Conservation (phyloP, 495 filamentous ascomycete species). For the Podospora bellae-mahoneyi region DNA sequence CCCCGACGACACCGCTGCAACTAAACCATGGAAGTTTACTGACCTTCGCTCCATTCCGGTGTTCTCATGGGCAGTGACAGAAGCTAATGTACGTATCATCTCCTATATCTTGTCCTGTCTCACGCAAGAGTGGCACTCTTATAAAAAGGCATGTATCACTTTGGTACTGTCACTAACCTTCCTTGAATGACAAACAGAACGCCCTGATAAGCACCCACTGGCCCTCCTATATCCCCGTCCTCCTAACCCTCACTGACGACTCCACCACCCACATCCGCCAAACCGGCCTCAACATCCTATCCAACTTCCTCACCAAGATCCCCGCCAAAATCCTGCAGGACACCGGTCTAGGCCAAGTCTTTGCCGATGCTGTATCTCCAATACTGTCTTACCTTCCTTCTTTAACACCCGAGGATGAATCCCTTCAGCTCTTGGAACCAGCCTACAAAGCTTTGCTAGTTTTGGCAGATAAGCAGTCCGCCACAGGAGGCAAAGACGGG, state of each 20-base stretch:
- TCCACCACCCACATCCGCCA: conserved; percentile 51
- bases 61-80: conserved; percentile 61
- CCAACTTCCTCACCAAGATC: conserved; percentile 58
- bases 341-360: conserved; percentile 74
- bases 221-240: conserved; percentile 77
- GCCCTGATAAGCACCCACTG: conserved; percentile 50
- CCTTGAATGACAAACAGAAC: conserved; percentile 12
- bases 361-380: conserved; percentile 74
- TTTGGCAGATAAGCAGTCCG: conserved; percentile 50
- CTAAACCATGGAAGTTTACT: conserved; percentile 73
- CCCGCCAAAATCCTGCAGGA: conserved; percentile 55
- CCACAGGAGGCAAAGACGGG: background rate
- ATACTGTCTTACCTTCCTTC: conserved; percentile 70
- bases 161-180: background rate
- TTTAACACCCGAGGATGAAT: conserved; percentile 70
- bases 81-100: conserved; percentile 42
- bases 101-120: background rate
- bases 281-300: conserved; percentile 59
- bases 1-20: conserved; percentile 49
- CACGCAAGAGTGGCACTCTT: too few relatives aligned
- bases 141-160: too few relatives aligned
- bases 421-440: conserved; percentile 58
- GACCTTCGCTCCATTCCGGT: conserved; percentile 60
- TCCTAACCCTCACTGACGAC: conserved; percentile 79
- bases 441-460: conserved; percentile 65